Evolutionary conservation across 148 eudicot genomes (phyloP).

Genomic region (Spergularia marina): DNA sequence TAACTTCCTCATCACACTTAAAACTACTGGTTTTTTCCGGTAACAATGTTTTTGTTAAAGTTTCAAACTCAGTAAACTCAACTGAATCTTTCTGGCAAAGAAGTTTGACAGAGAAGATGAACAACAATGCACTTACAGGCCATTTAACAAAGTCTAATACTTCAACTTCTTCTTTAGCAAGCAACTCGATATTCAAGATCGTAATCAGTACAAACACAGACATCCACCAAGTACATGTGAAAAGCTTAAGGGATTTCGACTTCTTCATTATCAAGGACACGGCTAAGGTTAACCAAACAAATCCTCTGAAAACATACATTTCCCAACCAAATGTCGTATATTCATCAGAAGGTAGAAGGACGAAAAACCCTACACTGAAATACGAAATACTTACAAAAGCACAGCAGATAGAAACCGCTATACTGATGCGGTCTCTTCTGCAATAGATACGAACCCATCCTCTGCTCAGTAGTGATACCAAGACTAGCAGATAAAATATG

Average conservation of each 20-base stretch:
- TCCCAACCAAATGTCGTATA: conserved; percentile 14
- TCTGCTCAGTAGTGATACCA: conserved; percentile 3
- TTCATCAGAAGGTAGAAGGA: conserved; percentile 13
- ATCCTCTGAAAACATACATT: conserved; percentile 18
- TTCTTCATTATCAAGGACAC: conserved; percentile 13
- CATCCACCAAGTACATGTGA: conserved; percentile 22
- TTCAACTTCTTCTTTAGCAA: conserved; percentile 10
- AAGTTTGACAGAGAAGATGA: conserved; percentile 14
- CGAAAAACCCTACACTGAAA: conserved; percentile 15
- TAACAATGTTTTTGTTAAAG: conserved; percentile 17
- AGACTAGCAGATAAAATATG: conserved; percentile 15
- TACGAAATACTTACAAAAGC: conserved; percentile 19
- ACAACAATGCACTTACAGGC: conserved; percentile 21
- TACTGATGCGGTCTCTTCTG: conserved; percentile 14
- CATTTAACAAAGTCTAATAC: conserved; percentile 23
- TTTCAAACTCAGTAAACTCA: conserved; percentile 2
- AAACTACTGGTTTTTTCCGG: background rate
- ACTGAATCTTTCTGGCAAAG: background rate
- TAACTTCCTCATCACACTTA: background rate
- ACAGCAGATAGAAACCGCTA: conserved; percentile 18
- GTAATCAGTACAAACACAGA: conserved; percentile 19
- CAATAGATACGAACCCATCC: background rate
- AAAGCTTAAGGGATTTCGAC: conserved; percentile 17
- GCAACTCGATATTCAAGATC: conserved; percentile 10
- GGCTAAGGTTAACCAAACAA: conserved; percentile 21